Conservation (phyloP, 441 rosid genomes). For the Adansonia rubrostipa region DNA sequence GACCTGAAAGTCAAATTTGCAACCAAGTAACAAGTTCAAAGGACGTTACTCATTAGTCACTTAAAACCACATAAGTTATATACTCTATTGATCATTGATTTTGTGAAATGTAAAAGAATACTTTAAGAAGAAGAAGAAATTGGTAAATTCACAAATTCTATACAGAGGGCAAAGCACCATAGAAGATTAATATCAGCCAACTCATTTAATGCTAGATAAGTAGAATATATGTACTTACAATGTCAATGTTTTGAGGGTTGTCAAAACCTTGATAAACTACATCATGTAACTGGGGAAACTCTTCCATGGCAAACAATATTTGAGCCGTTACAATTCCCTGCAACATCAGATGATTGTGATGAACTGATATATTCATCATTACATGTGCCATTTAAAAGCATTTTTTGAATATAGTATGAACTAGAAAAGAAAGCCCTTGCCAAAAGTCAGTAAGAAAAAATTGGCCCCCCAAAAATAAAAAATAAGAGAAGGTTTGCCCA, state of each 20-base stretch:
- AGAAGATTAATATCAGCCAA: background rate
- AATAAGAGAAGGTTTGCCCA: too few relatives aligned
- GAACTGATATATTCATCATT: conserved; percentile 18
- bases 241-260: conserved; percentile 59
- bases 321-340: conserved; percentile 96
- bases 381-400: background rate
- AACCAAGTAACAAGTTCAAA: background rate
- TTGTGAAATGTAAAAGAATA: background rate
- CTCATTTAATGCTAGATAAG: background rate
- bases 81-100: background rate
- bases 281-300: conserved; percentile 75
- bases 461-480: too few relatives aligned
- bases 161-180: background rate
- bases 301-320: conserved; percentile 87
- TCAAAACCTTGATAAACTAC: conserved; percentile 77
- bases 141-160: conserved; percentile 3
- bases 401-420: background rate
- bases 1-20: background rate
- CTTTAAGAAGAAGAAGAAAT: background rate
- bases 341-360: conserved; percentile 20
- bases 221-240: conserved; percentile 52
- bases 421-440: background rate
- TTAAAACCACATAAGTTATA: background rate
- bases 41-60: background rate
- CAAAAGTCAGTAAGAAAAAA: background rate